Base-by-base conservation (phyloP, 176 grass and related monocot genomes). In the Oryza brachyantha region DNA sequence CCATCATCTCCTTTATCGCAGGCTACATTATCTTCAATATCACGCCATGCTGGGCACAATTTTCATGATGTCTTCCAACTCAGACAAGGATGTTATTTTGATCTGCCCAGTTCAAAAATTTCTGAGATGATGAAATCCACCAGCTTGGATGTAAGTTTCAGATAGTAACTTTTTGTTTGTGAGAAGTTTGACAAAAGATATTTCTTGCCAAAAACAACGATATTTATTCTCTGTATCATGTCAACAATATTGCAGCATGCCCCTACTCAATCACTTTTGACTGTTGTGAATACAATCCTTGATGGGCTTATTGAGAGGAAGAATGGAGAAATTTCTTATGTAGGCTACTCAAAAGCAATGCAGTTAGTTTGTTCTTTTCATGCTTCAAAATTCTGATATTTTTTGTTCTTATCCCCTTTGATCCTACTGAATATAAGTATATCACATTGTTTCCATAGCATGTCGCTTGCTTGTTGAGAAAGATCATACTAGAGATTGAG, bases 241-340 rank as follows among this genome's bases (percentile, higher is more conserved):
- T 55, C 68, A 68, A 36, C 50, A 43, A 50, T 77, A 58, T 73
- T 84, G 71, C 82, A 93, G 91, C 90, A 90, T 77, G 91, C 88
- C 22, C 91, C 91, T 72, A 90, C 91, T 3, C 91, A 90, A 72
- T 90, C 91, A 80, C 91, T 93, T 83, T 32, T 93, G 80, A 86
- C 82, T 72, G 81, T 93, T 78, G 85, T 84, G 52, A 93, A 90
- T 80, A 71, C 60, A 27, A 83, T 90, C 77, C 85, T 93, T 78
- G 88, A 93, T 40, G 88, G 86, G 86, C 81, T 89, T 64, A 86
- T 93, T 77, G 88, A 88, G 71, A 93, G 72, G 72, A 90, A 87
- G 75, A 93, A 74, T 69, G 91, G 79, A 76, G 88, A 90, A 87
- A 88, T 90, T 73, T 88, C 91, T 80, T 84, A 90, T 88, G 91